Evolutionary conservation across 208 protist genomes (phyloP), one percentile per base, ranked within the genome.

Genomic region (Acanthamoeba polyphaga): DNA sequence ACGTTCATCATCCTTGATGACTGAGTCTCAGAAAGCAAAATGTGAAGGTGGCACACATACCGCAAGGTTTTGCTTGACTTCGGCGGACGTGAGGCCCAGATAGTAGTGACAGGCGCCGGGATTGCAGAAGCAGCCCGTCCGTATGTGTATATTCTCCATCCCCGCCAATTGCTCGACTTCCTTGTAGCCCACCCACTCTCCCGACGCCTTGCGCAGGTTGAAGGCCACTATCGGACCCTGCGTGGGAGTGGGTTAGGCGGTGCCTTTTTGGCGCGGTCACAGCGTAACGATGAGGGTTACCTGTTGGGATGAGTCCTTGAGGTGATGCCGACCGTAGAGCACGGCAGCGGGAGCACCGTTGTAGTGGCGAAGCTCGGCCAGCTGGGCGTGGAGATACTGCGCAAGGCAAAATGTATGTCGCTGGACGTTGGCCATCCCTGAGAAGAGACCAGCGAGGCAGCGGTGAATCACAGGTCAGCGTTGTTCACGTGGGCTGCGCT

Each of bases 61-160:
- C 51, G 66, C 68, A 32, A 89, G 84, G 60, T 96, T 95, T 29
- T 29, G n/a, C n/a, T 55, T 68, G 24, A 96, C 85, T 24, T 96
- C 84, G 27, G 97, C 82, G 58, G 43, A 22, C n/a, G 88, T 88
- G 17, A 98, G 55, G 27, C 74, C 55, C 15, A 98, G 94, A 88
- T 94, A 97, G 17, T 70, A n/a, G 29, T 98, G 96, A 90, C 98
- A 98, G 49, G 97, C 97, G 38, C 98, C 98, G 9, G 98, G 97
- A 93, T 98, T 98, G 92, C 98, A 98, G 58, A 98, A 97, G 92
- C 97, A 98, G 29, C 97, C 90, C 32, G 82, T 88, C 10, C 96
- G 96, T n/a, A 98, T 8, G 58, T 98, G 94, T 29, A 98, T 96
- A 19, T 95, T 90, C 12, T 62, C 29, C 24, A 96, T 29, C 5